Conservation (phyloP, 495 filamentous ascomycete species). For the Xylaria scruposa region DNA sequence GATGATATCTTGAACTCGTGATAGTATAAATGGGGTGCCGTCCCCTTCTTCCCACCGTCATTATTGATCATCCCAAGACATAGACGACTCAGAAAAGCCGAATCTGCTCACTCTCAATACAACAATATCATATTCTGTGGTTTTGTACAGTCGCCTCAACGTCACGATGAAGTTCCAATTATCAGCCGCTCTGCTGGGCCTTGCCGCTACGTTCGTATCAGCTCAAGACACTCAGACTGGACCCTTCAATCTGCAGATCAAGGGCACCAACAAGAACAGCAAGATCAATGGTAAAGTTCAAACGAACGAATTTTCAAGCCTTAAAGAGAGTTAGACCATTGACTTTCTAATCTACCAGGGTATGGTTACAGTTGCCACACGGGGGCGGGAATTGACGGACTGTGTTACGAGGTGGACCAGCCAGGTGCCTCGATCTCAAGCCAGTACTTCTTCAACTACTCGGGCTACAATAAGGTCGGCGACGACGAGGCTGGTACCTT, state of each 20-base stretch:
- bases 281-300: conserved; percentile 43
- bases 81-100: background rate
- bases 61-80: background rate
- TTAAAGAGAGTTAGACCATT: background rate
- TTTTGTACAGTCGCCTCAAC: background rate
- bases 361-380: conserved; percentile 59
- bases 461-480: conserved; percentile 38
- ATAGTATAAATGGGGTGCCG: background rate
- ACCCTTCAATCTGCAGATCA: conserved; percentile 51
- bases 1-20: background rate
- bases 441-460: conserved; percentile 51
- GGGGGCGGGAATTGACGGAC: conserved; percentile 60
- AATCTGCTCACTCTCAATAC: background rate
- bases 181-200: conserved; percentile 35
- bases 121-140: background rate
- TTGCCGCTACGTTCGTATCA: conserved; percentile 39
- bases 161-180: conserved; percentile 43
- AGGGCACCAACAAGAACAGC: conserved; percentile 31
- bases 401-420: conserved; percentile 48
- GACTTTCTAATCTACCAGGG: conserved; percentile 35
- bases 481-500: conserved; percentile 43
- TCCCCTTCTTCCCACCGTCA: background rate
- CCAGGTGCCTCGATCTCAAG: conserved; percentile 6
- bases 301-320: conserved; percentile 15
- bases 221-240: conserved; percentile 48